Evolutionary conservation across 225 moss, liverwort and hornwort species (phyloP).

Genomic region (Lunularia cruciata): DNA sequence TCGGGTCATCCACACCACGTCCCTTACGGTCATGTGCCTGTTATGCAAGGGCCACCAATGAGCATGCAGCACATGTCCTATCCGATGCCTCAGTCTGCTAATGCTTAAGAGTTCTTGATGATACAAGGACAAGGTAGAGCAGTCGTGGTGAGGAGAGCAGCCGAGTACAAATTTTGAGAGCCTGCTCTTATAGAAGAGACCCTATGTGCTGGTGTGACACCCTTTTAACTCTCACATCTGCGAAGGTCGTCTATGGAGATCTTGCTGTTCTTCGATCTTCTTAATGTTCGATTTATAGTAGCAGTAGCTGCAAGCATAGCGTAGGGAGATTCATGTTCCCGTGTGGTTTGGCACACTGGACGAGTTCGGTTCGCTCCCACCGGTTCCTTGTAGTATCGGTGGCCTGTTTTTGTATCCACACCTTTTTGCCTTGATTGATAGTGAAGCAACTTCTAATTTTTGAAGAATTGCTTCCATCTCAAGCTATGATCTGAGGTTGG

Average conservation of each 20-base stretch:
- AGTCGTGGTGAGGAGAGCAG: neutral
- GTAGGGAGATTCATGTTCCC: constrained; percentile 22
- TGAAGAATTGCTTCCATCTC: constrained; percentile 1
- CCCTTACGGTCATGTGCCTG: constrained; percentile 36
- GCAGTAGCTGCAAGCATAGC: neutral
- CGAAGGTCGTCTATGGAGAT: constrained; percentile 22
- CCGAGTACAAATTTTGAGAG: constrained; percentile 31
- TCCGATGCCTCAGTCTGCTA: constrained; percentile 34
- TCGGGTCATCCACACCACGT: constrained; percentile 25
- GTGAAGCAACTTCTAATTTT: neutral
- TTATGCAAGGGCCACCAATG: constrained; percentile 32
- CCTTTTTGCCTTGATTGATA: neutral
- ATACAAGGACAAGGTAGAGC: neutral
- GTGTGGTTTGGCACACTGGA: constrained; percentile 24
- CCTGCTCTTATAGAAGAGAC: constrained; percentile 11
- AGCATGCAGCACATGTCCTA: constrained; percentile 37
- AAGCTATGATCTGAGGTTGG: constrained; percentile 11
- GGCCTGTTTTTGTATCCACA: constrained; percentile 20
- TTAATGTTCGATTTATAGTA: constrained; percentile 3
- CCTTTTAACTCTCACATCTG: constrained; percentile 27
- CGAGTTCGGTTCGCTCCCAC: constrained; percentile 20
- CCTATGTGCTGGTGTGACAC: constrained; percentile 24
- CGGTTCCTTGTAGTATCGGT: constrained; percentile 17
- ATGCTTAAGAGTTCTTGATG: constrained; percentile 18
- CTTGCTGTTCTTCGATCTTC: constrained; percentile 6